Evolutionary conservation across 257 asterid genomes (phyloP).

Genomic region (Galeopsis tetrahit): DNA sequence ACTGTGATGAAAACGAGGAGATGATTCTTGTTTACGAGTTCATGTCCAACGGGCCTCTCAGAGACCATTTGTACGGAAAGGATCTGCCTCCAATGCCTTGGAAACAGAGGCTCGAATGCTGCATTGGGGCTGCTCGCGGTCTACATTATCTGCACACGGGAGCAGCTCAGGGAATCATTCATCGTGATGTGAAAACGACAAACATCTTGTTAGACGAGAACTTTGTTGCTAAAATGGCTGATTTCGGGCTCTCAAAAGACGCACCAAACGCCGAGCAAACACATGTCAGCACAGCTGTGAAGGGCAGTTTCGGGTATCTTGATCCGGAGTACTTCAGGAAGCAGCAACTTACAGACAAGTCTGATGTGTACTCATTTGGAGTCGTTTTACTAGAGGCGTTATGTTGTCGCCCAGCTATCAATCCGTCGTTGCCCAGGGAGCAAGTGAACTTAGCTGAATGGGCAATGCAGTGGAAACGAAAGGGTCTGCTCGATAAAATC

Average conservation of each 20-base stretch:
- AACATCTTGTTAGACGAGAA: slow-evolving; percentile 78
- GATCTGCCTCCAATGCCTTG: slow-evolving; percentile 50
- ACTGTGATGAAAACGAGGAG: slow-evolving; percentile 84
- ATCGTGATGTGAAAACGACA: slow-evolving; percentile 88
- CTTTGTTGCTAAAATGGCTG: slow-evolving; percentile 88
- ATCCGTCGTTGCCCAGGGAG: slow-evolving; percentile 80
- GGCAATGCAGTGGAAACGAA: slow-evolving; percentile 95
- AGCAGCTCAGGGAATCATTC: slow-evolving; percentile 82
- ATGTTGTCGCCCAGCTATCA: slow-evolving; percentile 83
- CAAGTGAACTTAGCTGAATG: slow-evolving; percentile 96
- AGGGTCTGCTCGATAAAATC: slow-evolving; percentile 76
- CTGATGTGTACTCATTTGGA: slow-evolving; percentile 90
- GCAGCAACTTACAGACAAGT: slow-evolving; percentile 83
- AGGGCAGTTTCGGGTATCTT: slow-evolving; percentile 92
- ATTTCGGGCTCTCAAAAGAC: slow-evolving; percentile 88
- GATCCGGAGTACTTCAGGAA: slow-evolving; percentile 93
- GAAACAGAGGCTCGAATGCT: slow-evolving; percentile 81
- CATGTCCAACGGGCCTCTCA: slow-evolving; percentile 83
- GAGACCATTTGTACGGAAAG: slow-evolving; percentile 73
- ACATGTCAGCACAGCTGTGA: slow-evolving; percentile 93
- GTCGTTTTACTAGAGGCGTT: slow-evolving; percentile 77
- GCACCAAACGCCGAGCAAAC: slow-evolving; percentile 62
- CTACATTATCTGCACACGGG: slow-evolving; percentile 94
- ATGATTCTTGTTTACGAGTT: slow-evolving; percentile 92
- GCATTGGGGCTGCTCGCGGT: slow-evolving; percentile 95